Base-by-base conservation (phyloP, 106 monocot species). In the Dioscorea alata region DNA sequence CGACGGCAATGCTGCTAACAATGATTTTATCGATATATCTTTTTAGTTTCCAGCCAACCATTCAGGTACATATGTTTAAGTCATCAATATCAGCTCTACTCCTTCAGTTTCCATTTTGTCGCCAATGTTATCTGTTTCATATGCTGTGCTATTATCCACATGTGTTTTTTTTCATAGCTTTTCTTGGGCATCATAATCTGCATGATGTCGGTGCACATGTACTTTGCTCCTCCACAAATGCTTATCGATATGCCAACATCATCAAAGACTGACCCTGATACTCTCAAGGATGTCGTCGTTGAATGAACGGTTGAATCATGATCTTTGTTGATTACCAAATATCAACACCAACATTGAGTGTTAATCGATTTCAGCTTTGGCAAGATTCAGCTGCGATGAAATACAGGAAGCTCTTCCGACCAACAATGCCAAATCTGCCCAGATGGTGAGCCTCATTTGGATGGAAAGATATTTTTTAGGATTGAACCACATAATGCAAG, bases 191-290 rank as follows among this genome's bases (percentile, higher is more conserved):
- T 97, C 65, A 65, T 92, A 49, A 89, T 97, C 78, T 97, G 97
- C 81, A 92, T 92, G 83, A 87, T 97, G 79, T 97, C 97, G 24
- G 65, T 97, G 74, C 92, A 97, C 49, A 82, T 97, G 97, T 97
- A 97, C 72, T 97, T 97, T 61, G 83, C 89, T 51, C 97, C 97
- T 60, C 78, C 74, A 17, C 79, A 81, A 52, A 65, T 83, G 85
- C 89, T 92, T 59, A 83, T 92, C 18, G 86, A 92, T 65, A 76
- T 90, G 57, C 97, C 92, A 52, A 20, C 50, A 33, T 48, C 76
- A 57, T 66, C 79, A 56, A 91, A 81, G 65, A 14, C 73, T 25
- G 33, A 61, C n/a, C 60, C 70, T 14, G 70, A 73, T 51, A 22
- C 70, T 33, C 73, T 86, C 4, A 79, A 69, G 7, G 81, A 84